A percentile compares a stretch with the other conserved stretches of the same genome.
phyloP scores from a whole-genome alignment of 2,329 filamentous ascomycete species.

The Trichoderma koningii region DNA sequence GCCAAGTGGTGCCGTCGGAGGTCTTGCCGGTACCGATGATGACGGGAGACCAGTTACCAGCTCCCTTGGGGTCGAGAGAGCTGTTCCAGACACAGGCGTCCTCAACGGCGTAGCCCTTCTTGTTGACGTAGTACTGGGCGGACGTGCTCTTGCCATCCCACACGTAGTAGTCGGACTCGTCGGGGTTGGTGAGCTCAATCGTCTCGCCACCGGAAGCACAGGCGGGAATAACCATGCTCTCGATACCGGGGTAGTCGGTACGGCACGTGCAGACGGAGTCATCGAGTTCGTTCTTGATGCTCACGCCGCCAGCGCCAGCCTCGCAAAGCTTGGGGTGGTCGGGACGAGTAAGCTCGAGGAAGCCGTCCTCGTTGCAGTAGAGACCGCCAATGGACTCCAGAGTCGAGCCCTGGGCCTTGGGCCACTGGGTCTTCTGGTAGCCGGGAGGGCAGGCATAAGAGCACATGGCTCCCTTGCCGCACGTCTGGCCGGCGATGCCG shows the following conservation, averaged over 20 bases:
- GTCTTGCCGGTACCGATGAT: slow-evolving; percentile 80
- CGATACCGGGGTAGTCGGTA: slow-evolving; percentile 93
- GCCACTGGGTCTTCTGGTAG: slow-evolving; percentile 93
- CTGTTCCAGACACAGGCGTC: slow-evolving; percentile 76
- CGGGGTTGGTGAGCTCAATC: slow-evolving; percentile 72
- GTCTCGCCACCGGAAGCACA: slow-evolving; percentile 60
- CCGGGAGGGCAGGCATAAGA: slow-evolving; percentile 91
- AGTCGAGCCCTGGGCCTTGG: slow-evolving; percentile 70
- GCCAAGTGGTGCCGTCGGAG: slow-evolving; percentile 65
- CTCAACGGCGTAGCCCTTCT: slow-evolving; percentile 64
- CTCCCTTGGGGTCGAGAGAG: slow-evolving; percentile 50
- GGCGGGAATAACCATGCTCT: slow-evolving; percentile 82
- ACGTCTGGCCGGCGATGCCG: slow-evolving; percentile 61
- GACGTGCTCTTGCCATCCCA: slow-evolving; percentile 77
- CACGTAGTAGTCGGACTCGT: slow-evolving; percentile 70
- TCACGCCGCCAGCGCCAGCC: slow-evolving; percentile 67
- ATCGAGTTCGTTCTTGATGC: slow-evolving; percentile 72
- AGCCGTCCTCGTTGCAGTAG: slow-evolving; percentile 71
- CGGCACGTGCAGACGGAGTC: slow-evolving; percentile 76
- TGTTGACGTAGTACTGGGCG: slow-evolving; percentile 97
- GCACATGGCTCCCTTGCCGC: slow-evolving; percentile 70
- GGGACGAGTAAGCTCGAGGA: slow-evolving; percentile 75
- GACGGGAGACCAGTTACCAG: slow-evolving; percentile 85
- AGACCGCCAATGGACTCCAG: slow-evolving; percentile 88
- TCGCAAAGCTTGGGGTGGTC: slow-evolving; percentile 73